Conservation (phyloP, 2,329 filamentous ascomycete species). For the Pseudocercospora vitis region DNA sequence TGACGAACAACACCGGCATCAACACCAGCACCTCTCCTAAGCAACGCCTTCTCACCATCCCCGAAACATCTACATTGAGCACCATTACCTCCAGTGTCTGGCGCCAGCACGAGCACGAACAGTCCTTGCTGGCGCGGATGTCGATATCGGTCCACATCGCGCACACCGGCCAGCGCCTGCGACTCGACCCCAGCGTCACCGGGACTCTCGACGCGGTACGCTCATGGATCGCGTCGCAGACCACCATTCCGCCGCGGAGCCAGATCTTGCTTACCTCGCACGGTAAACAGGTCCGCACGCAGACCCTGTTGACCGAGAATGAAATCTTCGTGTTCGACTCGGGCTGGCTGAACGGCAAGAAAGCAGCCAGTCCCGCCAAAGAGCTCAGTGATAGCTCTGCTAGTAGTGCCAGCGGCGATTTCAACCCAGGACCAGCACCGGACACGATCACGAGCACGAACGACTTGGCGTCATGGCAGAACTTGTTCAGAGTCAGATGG, state of each 20-base stretch:
- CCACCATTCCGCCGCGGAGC: conserved; percentile 70
- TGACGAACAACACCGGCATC: background rate
- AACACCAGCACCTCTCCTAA: background rate
- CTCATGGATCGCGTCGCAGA: conserved; percentile 73
- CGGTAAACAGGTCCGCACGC: conserved; percentile 79
- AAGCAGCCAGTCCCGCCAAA: conserved; percentile 40
- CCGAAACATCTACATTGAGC: conserved; percentile 1
- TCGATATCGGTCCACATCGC: conserved; percentile 74
- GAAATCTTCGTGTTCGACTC: conserved; percentile 94
- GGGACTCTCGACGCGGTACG: conserved; percentile 80
- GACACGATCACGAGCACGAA: conserved; percentile 78
- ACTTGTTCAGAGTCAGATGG: conserved; percentile 76
- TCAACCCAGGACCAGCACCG: conserved; percentile 65
- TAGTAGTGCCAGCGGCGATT: conserved; percentile 56
- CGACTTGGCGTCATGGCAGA: conserved; percentile 83
- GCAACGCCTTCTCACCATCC: background rate
- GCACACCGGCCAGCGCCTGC: conserved; percentile 85
- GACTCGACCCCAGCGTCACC: conserved; percentile 73
- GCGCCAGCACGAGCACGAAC: conserved; percentile 17
- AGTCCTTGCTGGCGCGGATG: conserved; percentile 53
- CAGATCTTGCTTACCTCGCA: conserved; percentile 85
- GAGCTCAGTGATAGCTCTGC: conserved; percentile 39
- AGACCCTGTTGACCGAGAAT: conserved; percentile 78
- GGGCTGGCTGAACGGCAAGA: conserved; percentile 43
- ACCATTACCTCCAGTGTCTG: conserved; percentile 2